A percentile compares a stretch with the other conserved stretches of the same genome.
phyloP scores from a whole-genome alignment of 352 stramenopile genomes.

The Globisporangium alternatum region DNA sequence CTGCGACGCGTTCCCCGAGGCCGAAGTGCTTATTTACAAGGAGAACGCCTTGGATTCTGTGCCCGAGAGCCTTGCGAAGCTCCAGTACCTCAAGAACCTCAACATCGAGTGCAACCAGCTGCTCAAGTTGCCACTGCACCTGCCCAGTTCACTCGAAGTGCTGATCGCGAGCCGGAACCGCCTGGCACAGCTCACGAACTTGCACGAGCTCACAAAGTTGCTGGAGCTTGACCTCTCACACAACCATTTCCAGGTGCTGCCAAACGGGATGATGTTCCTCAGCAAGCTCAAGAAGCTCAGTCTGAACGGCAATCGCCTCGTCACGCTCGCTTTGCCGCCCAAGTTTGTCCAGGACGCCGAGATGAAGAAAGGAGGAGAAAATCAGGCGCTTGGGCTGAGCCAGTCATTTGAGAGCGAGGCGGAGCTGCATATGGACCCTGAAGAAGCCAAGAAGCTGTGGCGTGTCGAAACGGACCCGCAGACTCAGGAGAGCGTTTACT shows the following conservation, averaged over 20 bases:
- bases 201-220: slow-evolving; percentile 46
- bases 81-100: slow-evolving; percentile 40
- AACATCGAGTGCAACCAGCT: slow-evolving; percentile 65
- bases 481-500: slow-evolving; percentile 50
- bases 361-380: not conserved
- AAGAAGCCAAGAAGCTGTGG: slow-evolving; percentile 49
- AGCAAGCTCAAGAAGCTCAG: slow-evolving; percentile 40
- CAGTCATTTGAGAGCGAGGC: slow-evolving; percentile 16
- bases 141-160: slow-evolving; percentile 35
- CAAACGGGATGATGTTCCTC: slow-evolving; percentile 43
- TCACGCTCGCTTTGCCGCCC: slow-evolving; percentile 55
- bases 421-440: slow-evolving; percentile 9
- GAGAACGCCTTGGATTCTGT: slow-evolving; percentile 57
- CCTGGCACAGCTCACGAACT: slow-evolving; percentile 37
- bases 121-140: slow-evolving; percentile 28
- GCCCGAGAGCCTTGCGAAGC: slow-evolving; percentile 22
- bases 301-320: slow-evolving; percentile 54
- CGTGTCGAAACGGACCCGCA: slow-evolving; percentile 51
- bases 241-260: slow-evolving; percentile 61
- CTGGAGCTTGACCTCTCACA: slow-evolving; percentile 55
- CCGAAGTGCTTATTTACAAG: slow-evolving; percentile 51
- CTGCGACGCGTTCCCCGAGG: slow-evolving; percentile 47
- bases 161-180: slow-evolving; percentile 54
- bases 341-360: slow-evolving; percentile 17
- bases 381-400: slow-evolving; percentile 3